Evolutionary conservation across 495 filamentous ascomycete species (phyloP).

Genomic region (Daldinia vernicosa): DNA sequence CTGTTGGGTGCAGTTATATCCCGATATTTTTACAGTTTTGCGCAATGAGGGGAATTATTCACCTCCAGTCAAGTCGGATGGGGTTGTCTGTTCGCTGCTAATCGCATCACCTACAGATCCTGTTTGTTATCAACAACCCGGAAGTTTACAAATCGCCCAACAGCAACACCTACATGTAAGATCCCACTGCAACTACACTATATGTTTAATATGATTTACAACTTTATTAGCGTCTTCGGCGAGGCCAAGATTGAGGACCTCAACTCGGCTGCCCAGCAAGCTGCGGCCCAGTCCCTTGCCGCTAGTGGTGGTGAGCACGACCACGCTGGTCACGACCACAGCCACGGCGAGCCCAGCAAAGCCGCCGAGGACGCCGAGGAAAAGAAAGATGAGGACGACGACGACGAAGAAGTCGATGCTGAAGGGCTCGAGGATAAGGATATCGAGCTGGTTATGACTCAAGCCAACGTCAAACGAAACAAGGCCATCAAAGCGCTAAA

Average conservation of each 20-base stretch:
- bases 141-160: conserved; percentile 98
- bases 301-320: conserved; percentile 54
- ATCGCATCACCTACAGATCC: conserved; percentile 69
- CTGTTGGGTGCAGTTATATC: background rate
- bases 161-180: conserved; percentile 99
- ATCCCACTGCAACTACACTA: conserved; percentile 8
- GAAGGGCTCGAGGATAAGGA: conserved; percentile 96
- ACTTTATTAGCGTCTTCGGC: conserved; percentile 84
- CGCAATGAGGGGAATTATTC: background rate
- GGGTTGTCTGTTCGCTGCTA: conserved; percentile 30
- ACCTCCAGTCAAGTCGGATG: background rate
- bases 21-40: background rate
- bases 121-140: conserved; percentile 99
- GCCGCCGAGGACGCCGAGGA: conserved; percentile 71
- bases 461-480: conserved; percentile 94
- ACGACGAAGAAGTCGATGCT: conserved; percentile 95
- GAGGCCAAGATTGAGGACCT: conserved; percentile 99
- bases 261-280: conserved; percentile 95
- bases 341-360: conserved; percentile 75
- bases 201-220: conserved; percentile 10
- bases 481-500: conserved; percentile 98
- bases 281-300: conserved; percentile 73
- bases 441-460: conserved; percentile 98
- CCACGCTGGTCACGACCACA: conserved; percentile 70
- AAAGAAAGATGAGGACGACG: conserved; percentile 87